A percentile compares a stretch with the other conserved stretches of the same genome.
Evolutionary conservation across 1,284 basidiomycete species (phyloP).

Genomic region (Leccinum solheimii): DNA sequence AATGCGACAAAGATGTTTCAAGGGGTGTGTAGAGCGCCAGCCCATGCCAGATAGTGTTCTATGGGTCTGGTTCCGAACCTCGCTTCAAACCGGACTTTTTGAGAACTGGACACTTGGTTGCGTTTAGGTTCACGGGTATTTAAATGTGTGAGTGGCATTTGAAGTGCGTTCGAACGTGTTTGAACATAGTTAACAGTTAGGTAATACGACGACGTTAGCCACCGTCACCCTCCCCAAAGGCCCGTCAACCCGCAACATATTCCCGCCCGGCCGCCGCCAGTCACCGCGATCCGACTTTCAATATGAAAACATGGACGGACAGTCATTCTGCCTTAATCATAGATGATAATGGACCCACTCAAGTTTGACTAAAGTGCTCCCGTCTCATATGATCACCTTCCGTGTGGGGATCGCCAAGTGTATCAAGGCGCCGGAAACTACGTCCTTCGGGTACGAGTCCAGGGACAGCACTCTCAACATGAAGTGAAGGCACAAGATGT

Average conservation of each 20-base stretch:
- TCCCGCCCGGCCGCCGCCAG: background rate
- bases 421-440: background rate
- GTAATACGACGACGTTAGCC: conserved; percentile 10
- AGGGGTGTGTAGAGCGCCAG: background rate
- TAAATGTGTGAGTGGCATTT: background rate
- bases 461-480: background rate
- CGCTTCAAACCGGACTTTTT: background rate
- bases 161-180: background rate
- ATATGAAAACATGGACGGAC: conserved; percentile 22
- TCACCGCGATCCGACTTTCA: conserved; percentile 14
- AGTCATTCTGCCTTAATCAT: background rate
- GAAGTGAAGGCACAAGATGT: conserved; percentile 8
- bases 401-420: conserved; percentile 15
- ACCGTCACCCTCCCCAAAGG: background rate
- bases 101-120: background rate
- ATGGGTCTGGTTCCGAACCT: background rate
- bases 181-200: background rate
- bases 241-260: too few relatives aligned
- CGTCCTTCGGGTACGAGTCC: background rate
- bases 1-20: background rate
- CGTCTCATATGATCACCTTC: conserved; percentile 25
- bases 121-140: background rate
- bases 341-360: background rate
- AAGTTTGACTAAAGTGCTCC: background rate
- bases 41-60: background rate